Conservation (phyloP, 257 asterid species). For the Misopates orontium region DNA sequence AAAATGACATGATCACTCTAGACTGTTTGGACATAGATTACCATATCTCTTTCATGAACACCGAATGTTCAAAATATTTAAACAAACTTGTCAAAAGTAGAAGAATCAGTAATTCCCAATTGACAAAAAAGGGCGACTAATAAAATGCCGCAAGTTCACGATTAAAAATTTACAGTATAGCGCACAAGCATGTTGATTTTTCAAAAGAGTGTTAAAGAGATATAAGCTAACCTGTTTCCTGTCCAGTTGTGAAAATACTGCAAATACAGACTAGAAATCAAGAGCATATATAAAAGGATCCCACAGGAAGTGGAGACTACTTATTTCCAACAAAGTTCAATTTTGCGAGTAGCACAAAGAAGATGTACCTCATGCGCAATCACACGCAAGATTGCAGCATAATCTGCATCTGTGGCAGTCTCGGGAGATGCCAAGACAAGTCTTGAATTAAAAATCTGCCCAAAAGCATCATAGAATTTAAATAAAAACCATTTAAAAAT, state of each 20-base stretch:
- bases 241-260: slow-evolving; percentile 99
- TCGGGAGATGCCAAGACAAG: slow-evolving; percentile 97
- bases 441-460: slow-evolving; percentile 90
- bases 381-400: slow-evolving; percentile 95
- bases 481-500: not conserved
- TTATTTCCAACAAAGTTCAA: too few relatives aligned
- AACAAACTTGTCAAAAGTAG: too few relatives aligned
- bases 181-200: too few relatives aligned
- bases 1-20: too few relatives aligned
- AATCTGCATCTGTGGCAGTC: slow-evolving; percentile 92
- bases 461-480: slow-evolving; percentile 22
- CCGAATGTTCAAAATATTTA: too few relatives aligned
- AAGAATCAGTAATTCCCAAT: too few relatives aligned
- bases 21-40: too few relatives aligned
- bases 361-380: slow-evolving; percentile 86
- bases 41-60: too few relatives aligned
- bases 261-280: slow-evolving; percentile 33
- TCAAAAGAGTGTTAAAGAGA: not conserved
- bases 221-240: slow-evolving; percentile 76
- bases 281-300: slow-evolving; percentile 5
- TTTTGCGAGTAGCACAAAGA: not conserved
- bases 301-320: not conserved
- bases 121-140: too few relatives aligned
- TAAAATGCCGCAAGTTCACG: too few relatives aligned
- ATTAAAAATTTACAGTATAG: too few relatives aligned